Evolutionary conservation across 2,329 filamentous ascomycete species (phyloP), one percentile per base, ranked within the genome.

Genomic region (Claviceps cyperi): DNA sequence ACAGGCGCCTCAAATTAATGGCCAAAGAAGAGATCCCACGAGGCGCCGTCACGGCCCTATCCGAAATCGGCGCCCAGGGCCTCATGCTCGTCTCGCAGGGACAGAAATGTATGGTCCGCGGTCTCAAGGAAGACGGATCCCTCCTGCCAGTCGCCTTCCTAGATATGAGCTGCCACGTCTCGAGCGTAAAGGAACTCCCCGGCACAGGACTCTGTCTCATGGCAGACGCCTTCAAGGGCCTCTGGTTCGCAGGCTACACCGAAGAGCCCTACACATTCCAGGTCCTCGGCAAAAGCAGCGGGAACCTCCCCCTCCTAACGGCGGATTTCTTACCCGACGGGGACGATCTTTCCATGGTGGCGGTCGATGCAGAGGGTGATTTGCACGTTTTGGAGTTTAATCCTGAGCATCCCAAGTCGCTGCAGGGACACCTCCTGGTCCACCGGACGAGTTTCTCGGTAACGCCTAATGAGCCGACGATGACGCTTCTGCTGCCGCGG

Each of bases 181-280:
- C 82, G 2, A 80, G 84, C n/a, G 77, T 88, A 49, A 92, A 90
- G 61, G 86, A 88, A 59, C 74, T 98, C 17, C 81, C 81, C 3
- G 81, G 84, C 1, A 94, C 88, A 0, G 90, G 91, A 0, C 74
- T 98, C 62, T 89, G 86, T 60, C 74, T 95, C 11, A 81, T 96
- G 69, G 86, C 86, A 0, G 92, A 98, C 68, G 86, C 85, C 0
- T 81, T 92, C 62, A 95, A 95, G 69, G 92, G 92, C 0, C 74
- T 97, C 2, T 97, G 92, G 89, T 94, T 98, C 57, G 86, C 87
- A 0, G 92, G 92, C 0, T 98, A 96, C 62, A 92, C 86, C 8
- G 91, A 98, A 68, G 92, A 97, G 61, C 92, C 92, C 1, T 98
- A 97, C 64, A 90, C 86, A 57, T 89, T 98, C 80, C 84, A 89